These are phyloP conservation scores for Geotrichum phurueaensis DNA, from an alignment of 1,139 yeast genomes.

Conservation along the genomic window DNA sequence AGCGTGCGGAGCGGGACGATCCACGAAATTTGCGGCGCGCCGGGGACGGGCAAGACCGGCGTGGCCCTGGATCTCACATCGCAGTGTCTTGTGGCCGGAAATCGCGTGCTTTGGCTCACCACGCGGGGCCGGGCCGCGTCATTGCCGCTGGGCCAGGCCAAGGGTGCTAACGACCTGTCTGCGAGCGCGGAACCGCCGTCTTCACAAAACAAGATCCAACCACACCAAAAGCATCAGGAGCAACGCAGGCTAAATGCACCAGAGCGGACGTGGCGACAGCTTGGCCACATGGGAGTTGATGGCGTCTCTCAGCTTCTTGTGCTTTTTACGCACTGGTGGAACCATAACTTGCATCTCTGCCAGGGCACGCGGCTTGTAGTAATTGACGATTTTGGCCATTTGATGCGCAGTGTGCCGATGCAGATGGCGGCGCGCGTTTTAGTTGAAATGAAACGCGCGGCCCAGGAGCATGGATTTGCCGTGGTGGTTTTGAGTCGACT, in stretches of 20 bases:
- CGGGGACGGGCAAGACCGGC: slow-evolving; percentile 14
- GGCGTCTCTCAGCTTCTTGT: slow-evolving; percentile 12
- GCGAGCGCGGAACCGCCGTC: background rate
- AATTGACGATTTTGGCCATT: slow-evolving; percentile 9
- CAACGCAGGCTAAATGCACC: background rate
- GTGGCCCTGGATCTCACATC: slow-evolving; percentile 12
- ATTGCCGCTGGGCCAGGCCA: slow-evolving; percentile 5
- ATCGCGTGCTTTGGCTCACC: slow-evolving; percentile 13
- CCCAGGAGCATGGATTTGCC: slow-evolving; percentile 2
- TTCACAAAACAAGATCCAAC: background rate
- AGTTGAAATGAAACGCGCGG: slow-evolving; percentile 1
- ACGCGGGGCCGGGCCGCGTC: slow-evolving; percentile 5
- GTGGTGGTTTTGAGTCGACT: background rate
- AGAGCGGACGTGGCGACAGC: slow-evolving; percentile 1
- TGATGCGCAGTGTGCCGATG: background rate
- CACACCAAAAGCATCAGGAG: background rate
- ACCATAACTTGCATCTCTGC: background rate
- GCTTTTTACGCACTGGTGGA: slow-evolving; percentile 1
- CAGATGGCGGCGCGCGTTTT: background rate
- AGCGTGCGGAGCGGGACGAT: slow-evolving; percentile 8
- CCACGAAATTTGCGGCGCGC: slow-evolving; percentile 12
- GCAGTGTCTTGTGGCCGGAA: slow-evolving; percentile 6
- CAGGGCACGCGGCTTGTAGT: slow-evolving; percentile 11
- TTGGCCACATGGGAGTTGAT: slow-evolving; percentile 7
- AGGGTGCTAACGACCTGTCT: background rate